These are phyloP conservation scores for Brassica carinata DNA, from an alignment of 345 rosid genomes.

Conservation along the genomic window DNA sequence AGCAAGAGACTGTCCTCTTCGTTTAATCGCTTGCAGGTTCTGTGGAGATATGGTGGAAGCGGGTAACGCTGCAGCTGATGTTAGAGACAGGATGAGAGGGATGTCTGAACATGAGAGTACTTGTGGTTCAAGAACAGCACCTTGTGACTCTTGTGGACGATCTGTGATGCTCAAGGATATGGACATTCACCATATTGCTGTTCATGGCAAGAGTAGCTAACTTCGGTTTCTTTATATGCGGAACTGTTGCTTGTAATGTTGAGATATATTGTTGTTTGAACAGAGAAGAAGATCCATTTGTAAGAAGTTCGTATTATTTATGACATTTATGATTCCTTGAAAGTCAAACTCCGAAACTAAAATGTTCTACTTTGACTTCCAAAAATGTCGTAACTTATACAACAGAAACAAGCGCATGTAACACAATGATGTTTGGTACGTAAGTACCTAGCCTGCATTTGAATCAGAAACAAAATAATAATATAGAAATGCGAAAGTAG, in stretches of 20 bases:
- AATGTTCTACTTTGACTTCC: constrained; percentile 15
- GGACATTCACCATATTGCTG: constrained; percentile 94
- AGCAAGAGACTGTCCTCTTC: constrained; percentile 66
- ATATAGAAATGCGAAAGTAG: too few relatives aligned
- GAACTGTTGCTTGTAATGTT: neutral
- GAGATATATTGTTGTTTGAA: constrained; percentile 16
- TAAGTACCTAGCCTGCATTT: too few relatives aligned
- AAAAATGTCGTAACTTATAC: too few relatives aligned
- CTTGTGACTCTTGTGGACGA: constrained; percentile 94
- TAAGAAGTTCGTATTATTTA: constrained; percentile 13
- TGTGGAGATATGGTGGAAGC: constrained; percentile 98
- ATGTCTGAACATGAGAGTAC: constrained; percentile 89
- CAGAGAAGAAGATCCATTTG: constrained; percentile 27
- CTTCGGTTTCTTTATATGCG: neutral
- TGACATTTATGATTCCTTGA: constrained; percentile 25
- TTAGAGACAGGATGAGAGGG: constrained; percentile 79
- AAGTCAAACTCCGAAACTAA: constrained; percentile 3
- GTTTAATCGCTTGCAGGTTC: constrained; percentile 74
- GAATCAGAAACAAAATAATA: too few relatives aligned
- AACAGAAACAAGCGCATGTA: too few relatives aligned
- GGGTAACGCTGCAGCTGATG: constrained; percentile 70
- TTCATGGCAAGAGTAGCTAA: constrained; percentile 69
- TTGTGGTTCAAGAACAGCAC: constrained; percentile 93
- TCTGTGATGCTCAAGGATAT: constrained; percentile 94
- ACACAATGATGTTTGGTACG: too few relatives aligned